Conservation (phyloP, 306 rosid species). For the Gynostemma pentaphyllum region DNA sequence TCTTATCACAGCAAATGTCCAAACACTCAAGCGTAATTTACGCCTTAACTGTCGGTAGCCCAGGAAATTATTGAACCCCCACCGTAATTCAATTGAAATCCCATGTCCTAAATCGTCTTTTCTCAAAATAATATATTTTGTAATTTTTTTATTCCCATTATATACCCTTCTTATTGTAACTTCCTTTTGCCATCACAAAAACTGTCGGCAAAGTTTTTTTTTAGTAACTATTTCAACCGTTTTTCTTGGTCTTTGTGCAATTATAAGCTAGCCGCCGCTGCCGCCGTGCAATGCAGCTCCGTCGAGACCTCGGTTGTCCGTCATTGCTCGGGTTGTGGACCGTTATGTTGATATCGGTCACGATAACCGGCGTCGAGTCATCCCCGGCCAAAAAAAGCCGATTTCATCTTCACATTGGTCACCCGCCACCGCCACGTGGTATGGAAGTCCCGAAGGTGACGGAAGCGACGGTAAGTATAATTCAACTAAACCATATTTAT, state of each 20-base stretch:
- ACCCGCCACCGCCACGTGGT: slow-evolving; percentile 86
- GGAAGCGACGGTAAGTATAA: slow-evolving; percentile 63
- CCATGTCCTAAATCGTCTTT: background rate
- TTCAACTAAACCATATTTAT: background rate
- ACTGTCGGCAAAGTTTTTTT: slow-evolving; percentile 5
- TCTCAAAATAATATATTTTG: background rate
- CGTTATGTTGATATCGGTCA: background rate
- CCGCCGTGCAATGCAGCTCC: slow-evolving; percentile 10
- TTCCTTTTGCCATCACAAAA: background rate
- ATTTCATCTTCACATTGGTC: slow-evolving; percentile 44
- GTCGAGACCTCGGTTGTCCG: background rate
- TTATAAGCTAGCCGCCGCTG: background rate
- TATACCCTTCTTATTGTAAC: background rate
- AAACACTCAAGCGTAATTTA: background rate
- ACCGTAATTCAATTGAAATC: background rate
- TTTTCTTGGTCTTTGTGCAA: background rate
- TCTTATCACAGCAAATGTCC: background rate
- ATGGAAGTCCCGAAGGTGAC: slow-evolving; percentile 87
- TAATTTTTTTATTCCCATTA: background rate
- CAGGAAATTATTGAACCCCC: background rate
- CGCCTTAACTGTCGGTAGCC: slow-evolving; percentile 8
- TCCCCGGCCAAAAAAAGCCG: slow-evolving; percentile 20
- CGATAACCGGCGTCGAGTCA: too few species aligned
- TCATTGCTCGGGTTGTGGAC: background rate
- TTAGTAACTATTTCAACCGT: slow-evolving; percentile 7